phyloP scores from a whole-genome alignment of 148 eudicot species.

The Hydrangea macrophylla region DNA sequence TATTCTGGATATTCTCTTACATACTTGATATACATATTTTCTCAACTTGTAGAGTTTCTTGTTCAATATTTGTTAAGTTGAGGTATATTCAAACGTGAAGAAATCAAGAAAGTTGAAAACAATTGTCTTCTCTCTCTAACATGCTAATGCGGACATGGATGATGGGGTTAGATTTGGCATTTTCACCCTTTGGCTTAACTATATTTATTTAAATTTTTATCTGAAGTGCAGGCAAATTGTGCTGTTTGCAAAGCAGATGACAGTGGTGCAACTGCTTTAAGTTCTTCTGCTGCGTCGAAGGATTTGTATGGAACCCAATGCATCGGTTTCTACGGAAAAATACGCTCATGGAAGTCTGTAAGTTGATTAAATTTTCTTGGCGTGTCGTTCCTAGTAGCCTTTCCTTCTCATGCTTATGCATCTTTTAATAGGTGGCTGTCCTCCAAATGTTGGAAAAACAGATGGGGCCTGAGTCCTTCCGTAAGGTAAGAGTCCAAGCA shows the following conservation, averaged over 20 bases:
- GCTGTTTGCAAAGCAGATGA: slow-evolving; percentile 96
- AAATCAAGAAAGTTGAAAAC: too few relatives aligned
- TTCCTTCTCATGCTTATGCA: slow-evolving; percentile 8
- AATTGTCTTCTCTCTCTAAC: background rate
- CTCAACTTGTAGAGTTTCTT: too few relatives aligned
- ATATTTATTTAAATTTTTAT: too few relatives aligned
- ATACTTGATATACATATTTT: too few relatives aligned
- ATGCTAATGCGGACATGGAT: background rate
- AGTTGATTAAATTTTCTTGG: slow-evolving; percentile 26
- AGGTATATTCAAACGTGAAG: too few relatives aligned
- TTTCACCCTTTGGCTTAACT: background rate
- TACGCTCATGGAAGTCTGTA: slow-evolving; percentile 97
- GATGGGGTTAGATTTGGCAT: background rate
- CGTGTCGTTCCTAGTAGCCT: slow-evolving; percentile 10
- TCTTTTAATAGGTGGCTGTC: slow-evolving; percentile 64
- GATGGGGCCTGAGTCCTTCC: slow-evolving; percentile 97
- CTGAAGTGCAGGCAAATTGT: slow-evolving; percentile 62
- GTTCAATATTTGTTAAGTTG: too few relatives aligned
- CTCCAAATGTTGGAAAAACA: slow-evolving; percentile 99
- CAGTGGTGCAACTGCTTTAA: slow-evolving; percentile 81
- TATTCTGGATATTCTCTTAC: too few relatives aligned
- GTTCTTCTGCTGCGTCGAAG: slow-evolving; percentile 66
- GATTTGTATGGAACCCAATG: slow-evolving; percentile 89
- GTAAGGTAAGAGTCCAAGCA: slow-evolving; percentile 55
- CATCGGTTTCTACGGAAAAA: slow-evolving; percentile 88